Evolutionary conservation across 2,329 filamentous ascomycete species (phyloP).

Genomic region (Stenocarpella maydis): DNA sequence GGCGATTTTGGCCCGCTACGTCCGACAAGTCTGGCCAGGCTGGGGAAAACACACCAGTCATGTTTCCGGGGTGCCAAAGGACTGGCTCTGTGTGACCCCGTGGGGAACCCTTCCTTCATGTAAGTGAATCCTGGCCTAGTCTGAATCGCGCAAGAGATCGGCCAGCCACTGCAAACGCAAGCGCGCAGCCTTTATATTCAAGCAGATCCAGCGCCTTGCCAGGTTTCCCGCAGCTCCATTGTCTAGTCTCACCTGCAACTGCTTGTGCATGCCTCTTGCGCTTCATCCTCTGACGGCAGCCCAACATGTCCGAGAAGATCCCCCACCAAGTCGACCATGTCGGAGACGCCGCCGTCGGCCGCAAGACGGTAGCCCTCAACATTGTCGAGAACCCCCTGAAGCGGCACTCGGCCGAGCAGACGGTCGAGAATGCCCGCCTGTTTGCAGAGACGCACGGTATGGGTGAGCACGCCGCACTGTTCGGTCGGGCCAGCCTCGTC

Average conservation of each 20-base stretch:
- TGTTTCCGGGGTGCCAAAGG: slow-evolving; percentile 7
- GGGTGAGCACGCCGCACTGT: slow-evolving; percentile 62
- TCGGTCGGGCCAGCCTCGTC: slow-evolving; percentile 76
- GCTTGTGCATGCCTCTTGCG: neutral
- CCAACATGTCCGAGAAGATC: slow-evolving; percentile 15
- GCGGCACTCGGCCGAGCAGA: slow-evolving; percentile 48
- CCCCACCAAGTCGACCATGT: slow-evolving; percentile 3
- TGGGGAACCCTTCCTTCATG: slow-evolving; percentile 10
- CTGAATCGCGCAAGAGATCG: neutral
- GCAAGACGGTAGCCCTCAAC: slow-evolving; percentile 43
- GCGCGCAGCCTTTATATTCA: neutral
- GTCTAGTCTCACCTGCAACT: neutral
- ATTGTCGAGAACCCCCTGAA: slow-evolving; percentile 46
- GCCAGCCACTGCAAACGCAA: neutral
- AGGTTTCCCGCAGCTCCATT: too few species aligned
- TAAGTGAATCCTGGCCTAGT: neutral
- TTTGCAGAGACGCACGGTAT: slow-evolving; percentile 70
- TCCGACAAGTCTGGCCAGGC: slow-evolving; percentile 6
- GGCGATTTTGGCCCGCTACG: neutral
- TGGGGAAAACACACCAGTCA: slow-evolving; percentile 11
- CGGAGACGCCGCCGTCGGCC: slow-evolving; percentile 31
- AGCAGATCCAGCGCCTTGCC: neutral
- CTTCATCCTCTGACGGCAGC: neutral
- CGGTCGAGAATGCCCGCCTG: slow-evolving; percentile 64
- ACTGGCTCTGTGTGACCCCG: slow-evolving; percentile 11